Base-by-base conservation (phyloP, 2,329 filamentous ascomycete genomes). In the Alternaria sp. region DNA sequence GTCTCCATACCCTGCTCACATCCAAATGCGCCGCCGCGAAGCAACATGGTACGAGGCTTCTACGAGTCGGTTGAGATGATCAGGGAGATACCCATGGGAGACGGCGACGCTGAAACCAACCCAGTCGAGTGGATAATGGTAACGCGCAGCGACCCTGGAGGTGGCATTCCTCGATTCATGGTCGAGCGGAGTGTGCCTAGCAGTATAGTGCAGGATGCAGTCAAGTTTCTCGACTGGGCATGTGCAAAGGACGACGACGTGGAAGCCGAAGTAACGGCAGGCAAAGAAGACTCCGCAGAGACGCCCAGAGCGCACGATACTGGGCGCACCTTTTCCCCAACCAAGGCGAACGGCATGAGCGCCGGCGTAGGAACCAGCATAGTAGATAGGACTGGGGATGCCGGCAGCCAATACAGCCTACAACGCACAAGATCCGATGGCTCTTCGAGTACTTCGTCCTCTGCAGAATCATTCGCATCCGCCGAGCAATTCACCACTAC, bases 61-160 rank as follows among this genome's bases (percentile, higher is more conserved):
- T 98, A 97, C 72, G 93, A 97, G 80, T 96, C 91, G 1, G 90
- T 97, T 14, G 94, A 98, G 77, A 84, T 97, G 65, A 93, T 97
- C 56, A 84, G 93, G 49, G 93, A 98, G 77, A 85, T 97, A 13
- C 89, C 88, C 0, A 73, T 88, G 9, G 80, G 67, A 3, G 71
- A 69, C 6, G 68, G 73, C 26, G 81, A 85, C 33, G 78, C 80
- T 2, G 85, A 88, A 63, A 76, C 79, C 8, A 89, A 88, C 64
- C 87, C 88, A 0, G 84, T 97, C 2, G 93, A 97, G 76, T 97
- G 93, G 93, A 85, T 95, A 60, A 97, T 97, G 93, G 87, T 96
- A 17, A 96, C 92, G 1, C 84, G 93, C 48, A 94, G 90, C 74
- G 92, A 97, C 68, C 92, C 93, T 3, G 93, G 93, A 10, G 93